A percentile compares a stretch with the other conserved stretches of the same genome.
Evolutionary conservation across 805 yeast species (phyloP).

Genomic region (Saccharomycopsis sp.): DNA sequence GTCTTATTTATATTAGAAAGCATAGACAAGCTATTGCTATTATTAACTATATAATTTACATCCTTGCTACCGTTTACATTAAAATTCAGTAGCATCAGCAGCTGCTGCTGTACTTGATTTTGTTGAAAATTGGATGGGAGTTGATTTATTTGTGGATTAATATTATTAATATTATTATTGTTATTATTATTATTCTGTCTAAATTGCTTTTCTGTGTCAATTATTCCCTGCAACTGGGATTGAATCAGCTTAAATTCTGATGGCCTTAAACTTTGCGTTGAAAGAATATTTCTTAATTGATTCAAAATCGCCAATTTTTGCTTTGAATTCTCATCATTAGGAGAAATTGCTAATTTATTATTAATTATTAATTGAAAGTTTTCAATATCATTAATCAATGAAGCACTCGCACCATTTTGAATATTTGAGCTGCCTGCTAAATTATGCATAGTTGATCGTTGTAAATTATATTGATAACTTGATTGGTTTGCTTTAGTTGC

Average conservation of each 20-base stretch:
- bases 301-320: constrained; percentile 16
- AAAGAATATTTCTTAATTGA: constrained; percentile 14
- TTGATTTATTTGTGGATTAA: neutral
- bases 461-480: neutral
- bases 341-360: constrained; percentile 28
- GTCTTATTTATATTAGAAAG: neutral
- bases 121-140: neutral
- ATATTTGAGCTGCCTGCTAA: neutral
- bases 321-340: constrained; percentile 26
- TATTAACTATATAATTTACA: neutral
- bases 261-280: constrained; percentile 30
- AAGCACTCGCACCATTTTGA: constrained; percentile 25
- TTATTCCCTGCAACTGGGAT: constrained; percentile 32
- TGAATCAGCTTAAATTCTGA: constrained; percentile 34
- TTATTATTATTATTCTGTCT: neutral
- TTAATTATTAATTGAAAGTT: constrained; percentile 29
- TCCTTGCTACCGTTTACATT: neutral
- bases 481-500: constrained; percentile 33
- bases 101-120: too few species aligned
- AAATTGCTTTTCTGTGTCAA: constrained; percentile 28
- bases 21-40: neutral
- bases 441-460: neutral
- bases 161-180: neutral
- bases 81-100: too few species aligned
- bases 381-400: constrained; percentile 31